Conservation (phyloP, 441 rosid species). For the Gossypium schwendimanii region DNA sequence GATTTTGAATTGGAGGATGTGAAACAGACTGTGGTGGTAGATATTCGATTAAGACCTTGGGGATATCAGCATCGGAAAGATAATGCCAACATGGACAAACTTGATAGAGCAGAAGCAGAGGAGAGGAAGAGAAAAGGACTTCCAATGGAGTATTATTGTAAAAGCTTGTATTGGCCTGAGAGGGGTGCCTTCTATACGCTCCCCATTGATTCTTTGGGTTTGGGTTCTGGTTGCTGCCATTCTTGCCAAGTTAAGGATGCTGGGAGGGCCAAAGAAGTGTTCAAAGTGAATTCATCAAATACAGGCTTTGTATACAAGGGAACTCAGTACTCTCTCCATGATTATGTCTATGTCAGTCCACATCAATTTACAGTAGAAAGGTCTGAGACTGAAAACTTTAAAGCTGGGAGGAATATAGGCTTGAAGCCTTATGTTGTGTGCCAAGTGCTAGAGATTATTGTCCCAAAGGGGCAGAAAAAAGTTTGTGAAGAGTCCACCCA, state of each 20-base stretch:
- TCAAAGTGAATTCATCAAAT: constrained; percentile 30
- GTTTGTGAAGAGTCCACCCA: constrained; percentile 30
- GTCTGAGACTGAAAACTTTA: constrained; percentile 34
- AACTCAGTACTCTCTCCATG: constrained; percentile 39
- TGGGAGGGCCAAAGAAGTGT: constrained; percentile 27
- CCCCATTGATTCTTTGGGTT: constrained; percentile 44
- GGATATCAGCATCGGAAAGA: constrained; percentile 55
- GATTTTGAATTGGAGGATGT: constrained; percentile 45
- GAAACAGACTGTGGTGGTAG: constrained; percentile 33
- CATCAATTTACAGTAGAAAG: constrained; percentile 30
- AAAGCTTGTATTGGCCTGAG: constrained; percentile 68
- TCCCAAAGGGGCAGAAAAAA: constrained; percentile 26
- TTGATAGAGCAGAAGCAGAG: constrained; percentile 58
- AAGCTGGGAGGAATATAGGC: constrained; percentile 75
- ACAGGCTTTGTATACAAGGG: constrained; percentile 42
- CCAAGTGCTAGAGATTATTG: constrained; percentile 55
- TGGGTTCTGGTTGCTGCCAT: constrained; percentile 52
- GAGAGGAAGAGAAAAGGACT: constrained; percentile 63
- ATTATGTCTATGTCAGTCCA: constrained; percentile 59
- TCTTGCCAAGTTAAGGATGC: constrained; percentile 46
- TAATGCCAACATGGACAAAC: constrained; percentile 33
- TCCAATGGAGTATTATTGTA: constrained; percentile 66
- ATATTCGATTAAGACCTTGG: constrained; percentile 60
- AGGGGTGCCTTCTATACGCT: constrained; percentile 75
- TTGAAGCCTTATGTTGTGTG: constrained; percentile 64